Percentiles rank a stretch among this genome's conserved stretches.
Conservation (phyloP, 495 filamentous ascomycete genomes). For the Aspergillus olivimuriae region DNA sequence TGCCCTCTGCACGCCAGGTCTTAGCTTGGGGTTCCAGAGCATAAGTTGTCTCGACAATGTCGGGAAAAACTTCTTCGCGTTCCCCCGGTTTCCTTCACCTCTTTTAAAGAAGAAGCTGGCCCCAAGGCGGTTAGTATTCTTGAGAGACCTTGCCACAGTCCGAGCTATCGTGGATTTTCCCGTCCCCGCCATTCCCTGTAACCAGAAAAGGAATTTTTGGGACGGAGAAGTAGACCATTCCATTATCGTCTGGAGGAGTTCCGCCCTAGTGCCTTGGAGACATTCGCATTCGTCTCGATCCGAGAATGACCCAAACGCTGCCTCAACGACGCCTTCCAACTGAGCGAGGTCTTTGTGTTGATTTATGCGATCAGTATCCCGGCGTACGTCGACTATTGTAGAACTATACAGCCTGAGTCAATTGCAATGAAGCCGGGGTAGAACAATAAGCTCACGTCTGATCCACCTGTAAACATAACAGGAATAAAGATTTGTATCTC, state of each 20-base stretch:
- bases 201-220: slow-evolving; percentile 2
- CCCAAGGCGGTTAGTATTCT: background rate
- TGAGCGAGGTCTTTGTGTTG: too few relatives aligned
- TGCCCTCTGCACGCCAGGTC: slow-evolving; percentile 24
- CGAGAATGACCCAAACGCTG: slow-evolving; percentile 1
- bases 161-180: slow-evolving; percentile 1
- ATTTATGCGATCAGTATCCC: too few relatives aligned
- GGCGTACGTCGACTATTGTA: too few relatives aligned
- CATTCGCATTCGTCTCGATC: slow-evolving; percentile 1
- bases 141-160: background rate
- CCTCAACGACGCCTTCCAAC: background rate
- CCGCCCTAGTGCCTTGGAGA: background rate
- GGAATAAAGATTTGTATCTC: too few relatives aligned
- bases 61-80: slow-evolving; percentile 35
- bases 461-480: too few relatives aligned
- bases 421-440: too few relatives aligned
- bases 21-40: slow-evolving; percentile 18
- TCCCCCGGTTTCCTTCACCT: slow-evolving; percentile 36
- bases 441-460: too few relatives aligned
- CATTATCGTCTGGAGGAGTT: background rate
- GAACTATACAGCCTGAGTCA: too few relatives aligned
- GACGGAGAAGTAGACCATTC: background rate
- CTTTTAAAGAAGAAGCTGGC: slow-evolving; percentile 38
- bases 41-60: slow-evolving; percentile 40
- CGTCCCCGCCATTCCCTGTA: background rate